Evolutionary conservation across 192 early-diverging fungal genomes (phyloP).

Genomic region (Chytriomyces sp.): DNA sequence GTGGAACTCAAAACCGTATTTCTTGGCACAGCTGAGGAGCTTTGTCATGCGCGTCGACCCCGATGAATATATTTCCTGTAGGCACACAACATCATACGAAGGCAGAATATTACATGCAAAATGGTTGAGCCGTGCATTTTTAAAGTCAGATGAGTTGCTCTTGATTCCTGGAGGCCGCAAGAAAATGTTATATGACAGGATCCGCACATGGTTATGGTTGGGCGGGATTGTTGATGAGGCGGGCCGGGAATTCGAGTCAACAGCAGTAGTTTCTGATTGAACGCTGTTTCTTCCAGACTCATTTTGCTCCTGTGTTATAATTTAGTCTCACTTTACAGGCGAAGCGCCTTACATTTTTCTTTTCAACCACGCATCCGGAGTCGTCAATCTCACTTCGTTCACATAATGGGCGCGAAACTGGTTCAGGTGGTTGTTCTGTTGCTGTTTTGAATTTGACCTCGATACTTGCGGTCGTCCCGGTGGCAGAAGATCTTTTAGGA

Average conservation of each 20-base stretch:
- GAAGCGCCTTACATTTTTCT: background rate
- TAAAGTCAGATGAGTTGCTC: slow-evolving; percentile 66
- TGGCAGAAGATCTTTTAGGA: background rate
- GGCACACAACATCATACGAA: slow-evolving; percentile 75
- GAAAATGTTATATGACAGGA: slow-evolving; percentile 38
- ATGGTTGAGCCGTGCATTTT: slow-evolving; percentile 72
- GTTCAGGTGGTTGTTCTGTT: background rate
- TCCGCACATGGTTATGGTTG: slow-evolving; percentile 2
- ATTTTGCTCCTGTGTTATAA: background rate
- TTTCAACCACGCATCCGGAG: slow-evolving; percentile 40
- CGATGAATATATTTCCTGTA: slow-evolving; percentile 85
- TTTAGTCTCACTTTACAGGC: background rate
- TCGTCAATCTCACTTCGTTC: slow-evolving; percentile 36
- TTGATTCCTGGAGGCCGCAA: slow-evolving; percentile 33
- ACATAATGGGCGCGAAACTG: slow-evolving; percentile 37
- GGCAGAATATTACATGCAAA: slow-evolving; percentile 67
- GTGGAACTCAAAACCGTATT: slow-evolving; percentile 68
- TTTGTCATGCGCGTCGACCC: slow-evolving; percentile 59
- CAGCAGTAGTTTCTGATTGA: slow-evolving; percentile 7
- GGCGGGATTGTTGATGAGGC: background rate
- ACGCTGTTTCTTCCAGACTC: background rate
- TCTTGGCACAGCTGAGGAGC: slow-evolving; percentile 62
- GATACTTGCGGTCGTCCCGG: background rate
- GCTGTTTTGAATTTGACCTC: background rate
- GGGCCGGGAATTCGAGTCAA: slow-evolving; percentile 1